Base-by-base conservation (phyloP, 2,329 filamentous ascomycete genomes). In the Coleophoma eucalyptorum region DNA sequence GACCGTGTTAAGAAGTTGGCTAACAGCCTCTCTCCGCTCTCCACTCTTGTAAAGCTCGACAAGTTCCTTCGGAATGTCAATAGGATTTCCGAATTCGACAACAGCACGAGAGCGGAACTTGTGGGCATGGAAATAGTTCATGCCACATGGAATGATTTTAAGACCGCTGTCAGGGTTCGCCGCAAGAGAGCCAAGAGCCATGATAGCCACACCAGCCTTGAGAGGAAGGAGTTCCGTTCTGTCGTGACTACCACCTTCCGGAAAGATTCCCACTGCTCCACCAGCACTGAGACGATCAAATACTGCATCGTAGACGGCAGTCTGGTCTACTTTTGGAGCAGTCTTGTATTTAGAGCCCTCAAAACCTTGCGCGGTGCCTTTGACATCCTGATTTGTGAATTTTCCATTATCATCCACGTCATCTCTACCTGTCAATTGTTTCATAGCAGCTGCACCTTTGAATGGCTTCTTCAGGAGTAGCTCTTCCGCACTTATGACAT, bases 71-170 rank as follows among this genome's bases (percentile, higher is more conserved):
- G 91, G 87, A 10, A 97, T 84, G 58, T 96, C 89, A 55, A 97
- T 86, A 0, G 94, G 91, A 21, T 83, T 86, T 8, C 94, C 94
- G 62, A 97, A 99, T 66, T 99, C 94, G 53, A 97, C 86, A 4
- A 99, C 93, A 34, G 93, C 94, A 66, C 94, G 83, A 56, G 93
- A 97, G 43, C 93, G 87, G 71, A 99, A 99, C 69, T 97, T 99
- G 78, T 99, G 93, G 0, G 93, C 89, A 70, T 97, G 93, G 72
- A 99, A 99, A 71, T 99, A 99, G 71, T 99, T 99, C 93, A 99
- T 97, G 62, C 93, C 93, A 47, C 94, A 92, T 3, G 94, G 94
- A 20, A 99, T 90, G 61, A 99, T 97, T 70, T 92, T 95, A 55
- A 99, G 76, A 31, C 89, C 90, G 65, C 90, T 96, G 57, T 93